phyloP scores from a whole-genome alignment of 257 asterid genomes.

The Nicotiana sylvestris region DNA sequence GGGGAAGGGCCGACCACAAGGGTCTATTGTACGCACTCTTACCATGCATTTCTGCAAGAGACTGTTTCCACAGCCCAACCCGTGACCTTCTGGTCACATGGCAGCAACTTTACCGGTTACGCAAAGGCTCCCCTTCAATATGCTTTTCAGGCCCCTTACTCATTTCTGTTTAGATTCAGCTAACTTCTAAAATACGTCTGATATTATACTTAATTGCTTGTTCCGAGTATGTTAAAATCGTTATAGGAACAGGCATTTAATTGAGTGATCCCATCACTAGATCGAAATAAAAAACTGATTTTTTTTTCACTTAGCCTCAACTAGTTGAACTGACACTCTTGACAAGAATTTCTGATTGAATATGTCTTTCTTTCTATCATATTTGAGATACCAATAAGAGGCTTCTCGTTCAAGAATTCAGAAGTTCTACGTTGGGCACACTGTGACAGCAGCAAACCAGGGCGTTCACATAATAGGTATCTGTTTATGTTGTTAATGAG shows the following conservation, averaged over 20 bases:
- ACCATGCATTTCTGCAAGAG: no score
- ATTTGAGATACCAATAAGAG: conserved; percentile 67
- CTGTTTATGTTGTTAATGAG: conserved; percentile 7
- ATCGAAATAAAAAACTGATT: background rate
- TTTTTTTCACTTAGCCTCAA: background rate
- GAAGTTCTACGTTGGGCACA: conserved; percentile 63
- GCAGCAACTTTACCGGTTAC: no score
- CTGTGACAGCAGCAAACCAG: conserved; percentile 88
- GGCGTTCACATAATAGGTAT: conserved; percentile 61
- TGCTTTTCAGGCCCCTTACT: background rate
- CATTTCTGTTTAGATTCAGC: background rate
- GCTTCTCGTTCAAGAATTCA: conserved; percentile 67
- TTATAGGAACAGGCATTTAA: background rate
- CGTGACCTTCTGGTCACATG: no score
- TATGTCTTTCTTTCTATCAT: background rate
- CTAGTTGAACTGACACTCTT: background rate
- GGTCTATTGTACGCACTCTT: no score
- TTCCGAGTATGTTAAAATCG: background rate
- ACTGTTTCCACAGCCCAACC: no score
- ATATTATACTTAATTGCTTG: background rate
- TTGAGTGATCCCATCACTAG: background rate
- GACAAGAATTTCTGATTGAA: background rate
- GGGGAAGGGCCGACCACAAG: no score
- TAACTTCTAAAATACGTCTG: background rate
- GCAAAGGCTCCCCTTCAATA: no score